Base-by-base conservation (phyloP, 164 flowering plant species). In the Stephania yunnanensis region DNA sequence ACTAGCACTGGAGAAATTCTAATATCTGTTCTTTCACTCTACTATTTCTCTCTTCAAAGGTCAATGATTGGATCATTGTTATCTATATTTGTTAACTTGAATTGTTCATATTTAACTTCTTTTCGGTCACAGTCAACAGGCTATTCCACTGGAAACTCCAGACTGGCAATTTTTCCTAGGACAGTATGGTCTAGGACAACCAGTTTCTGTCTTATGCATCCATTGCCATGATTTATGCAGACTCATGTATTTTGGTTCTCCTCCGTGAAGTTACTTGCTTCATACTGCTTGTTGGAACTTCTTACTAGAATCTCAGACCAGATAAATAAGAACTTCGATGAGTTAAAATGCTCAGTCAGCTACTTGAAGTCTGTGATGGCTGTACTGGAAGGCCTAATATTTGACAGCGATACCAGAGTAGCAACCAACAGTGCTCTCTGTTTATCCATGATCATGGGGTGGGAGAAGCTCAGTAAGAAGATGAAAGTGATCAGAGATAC, bases 221-320 rank as follows among this genome's bases (percentile, higher is more conserved):
- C 70, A 42, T 31, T 88, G 92, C 83, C 89, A 86, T 65, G 91
- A 91, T 70, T 77, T 93, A 80, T 91, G 97, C 89, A 85, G 89
- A 81, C 75, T 93, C 73, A 72, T 95, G 78, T 84, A 93, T 84
- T 92, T 85, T 82, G 99, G 99, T 19, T 81, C 95, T 72, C 83
- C 97, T 46, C 48, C n/a, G 77, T 91, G 75, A 93, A 91, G 84
- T 84, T 91, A 68, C 81, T 89, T 70, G 88, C 98, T 81, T 93
- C 99, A 46, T 82, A 84, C 73, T 89, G 95, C 83, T 81, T 93
- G 72, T n/a, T 87, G 79, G 93, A 95, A 78, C 61, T 88, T 79
- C 80, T 93, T 45, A 80, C 76, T 0, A 80, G 79, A 80, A 83
- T 93, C 48, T 82, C 90, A 55, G 83, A 86, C 11, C 85, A 89